A percentile compares a stretch with the other conserved stretches of the same genome.
Conservation (phyloP, 805 yeast genomes). For the Candida stauntonica region DNA sequence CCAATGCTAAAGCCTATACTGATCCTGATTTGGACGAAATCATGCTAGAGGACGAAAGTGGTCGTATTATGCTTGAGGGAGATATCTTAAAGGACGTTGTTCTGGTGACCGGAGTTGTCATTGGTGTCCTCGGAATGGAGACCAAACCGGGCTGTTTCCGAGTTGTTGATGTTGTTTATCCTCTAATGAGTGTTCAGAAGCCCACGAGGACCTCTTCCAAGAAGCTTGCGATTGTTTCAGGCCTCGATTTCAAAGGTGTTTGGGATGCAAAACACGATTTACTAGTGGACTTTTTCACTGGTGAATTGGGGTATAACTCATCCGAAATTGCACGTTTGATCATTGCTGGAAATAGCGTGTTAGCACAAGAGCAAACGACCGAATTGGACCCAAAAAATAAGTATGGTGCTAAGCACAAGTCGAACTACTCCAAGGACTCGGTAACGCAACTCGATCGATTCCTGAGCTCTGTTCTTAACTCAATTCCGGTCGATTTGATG, state of each 20-base stretch:
- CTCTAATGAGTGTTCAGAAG: slow-evolving; percentile 57
- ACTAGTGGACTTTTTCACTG: slow-evolving; percentile 65
- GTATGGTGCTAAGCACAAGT: slow-evolving; percentile 47
- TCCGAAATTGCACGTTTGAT: slow-evolving; percentile 46
- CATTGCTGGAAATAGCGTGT: slow-evolving; percentile 70
- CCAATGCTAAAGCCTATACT: slow-evolving; percentile 48
- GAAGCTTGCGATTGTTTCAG: slow-evolving; percentile 72
- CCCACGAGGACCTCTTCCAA: slow-evolving; percentile 18
- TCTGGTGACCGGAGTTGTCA: slow-evolving; percentile 84
- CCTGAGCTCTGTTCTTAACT: slow-evolving; percentile 48
- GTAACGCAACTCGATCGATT: slow-evolving; percentile 55
- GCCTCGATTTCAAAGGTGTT: slow-evolving; percentile 53
- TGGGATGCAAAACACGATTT: slow-evolving; percentile 47
- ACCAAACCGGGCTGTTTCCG: slow-evolving; percentile 78
- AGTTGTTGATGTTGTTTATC: slow-evolving; percentile 74
- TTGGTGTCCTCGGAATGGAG: slow-evolving; percentile 85
- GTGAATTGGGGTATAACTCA: slow-evolving; percentile 50
- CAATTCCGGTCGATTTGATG: slow-evolving; percentile 70
- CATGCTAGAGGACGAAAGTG: slow-evolving; percentile 89
- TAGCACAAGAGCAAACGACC: slow-evolving; percentile 14
- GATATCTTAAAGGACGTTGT: slow-evolving; percentile 48
- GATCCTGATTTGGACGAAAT: slow-evolving; percentile 55
- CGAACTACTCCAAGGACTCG: slow-evolving; percentile 46
- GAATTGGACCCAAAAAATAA: slow-evolving; percentile 28
- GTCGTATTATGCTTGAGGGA: slow-evolving; percentile 73